A percentile compares a stretch with the other conserved stretches of the same genome.
Conservation (phyloP, 1,284 basidiomycete genomes). For the Somion occarium region DNA sequence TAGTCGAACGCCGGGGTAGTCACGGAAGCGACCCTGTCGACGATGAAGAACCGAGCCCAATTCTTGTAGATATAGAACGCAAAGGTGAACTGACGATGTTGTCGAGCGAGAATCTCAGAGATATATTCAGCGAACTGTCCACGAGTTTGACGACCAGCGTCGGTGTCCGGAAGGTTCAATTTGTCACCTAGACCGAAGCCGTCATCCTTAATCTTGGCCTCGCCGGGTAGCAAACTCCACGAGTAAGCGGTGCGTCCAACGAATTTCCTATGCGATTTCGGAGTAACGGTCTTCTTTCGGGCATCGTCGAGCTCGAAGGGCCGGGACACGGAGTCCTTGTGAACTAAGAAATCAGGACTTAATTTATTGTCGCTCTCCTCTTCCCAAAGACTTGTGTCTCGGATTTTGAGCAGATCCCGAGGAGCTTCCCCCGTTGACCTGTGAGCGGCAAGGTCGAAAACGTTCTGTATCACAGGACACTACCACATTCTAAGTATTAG, state of each 20-base stretch:
- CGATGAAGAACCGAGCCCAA: not conserved
- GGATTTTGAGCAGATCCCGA: no score
- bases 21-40: not conserved
- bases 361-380: no score
- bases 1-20: not conserved
- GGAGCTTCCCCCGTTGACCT: no score
- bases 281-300: no score
- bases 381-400: no score
- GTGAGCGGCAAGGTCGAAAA: not conserved
- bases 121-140: conserved; percentile 1
- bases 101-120: not conserved
- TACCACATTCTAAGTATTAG: no score
- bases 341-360: no score
- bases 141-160: not conserved
- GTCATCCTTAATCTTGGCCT: no score
- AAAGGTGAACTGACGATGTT: not conserved
- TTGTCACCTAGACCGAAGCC: not conserved
- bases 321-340: no score
- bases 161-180: not conserved
- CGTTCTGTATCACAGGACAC: not conserved
- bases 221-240: not conserved
- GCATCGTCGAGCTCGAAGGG: no score
- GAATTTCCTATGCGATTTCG: no score
- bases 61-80: not conserved
- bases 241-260: no score